Conservation (phyloP, 768 basidiomycete species). For the Hortiboletus campestris region DNA sequence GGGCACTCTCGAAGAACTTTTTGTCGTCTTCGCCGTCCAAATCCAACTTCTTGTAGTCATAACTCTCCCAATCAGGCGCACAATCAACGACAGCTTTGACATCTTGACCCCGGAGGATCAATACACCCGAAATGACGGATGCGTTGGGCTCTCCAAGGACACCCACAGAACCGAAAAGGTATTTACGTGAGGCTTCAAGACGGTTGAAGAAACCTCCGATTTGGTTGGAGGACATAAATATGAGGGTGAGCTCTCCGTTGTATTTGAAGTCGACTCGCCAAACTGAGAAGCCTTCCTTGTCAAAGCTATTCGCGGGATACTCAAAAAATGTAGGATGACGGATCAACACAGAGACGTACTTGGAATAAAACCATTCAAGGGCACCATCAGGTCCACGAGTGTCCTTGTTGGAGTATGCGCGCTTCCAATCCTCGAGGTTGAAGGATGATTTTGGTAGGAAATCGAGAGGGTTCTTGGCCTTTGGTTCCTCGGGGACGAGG, state of each 20-base stretch:
- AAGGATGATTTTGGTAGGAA: conserved; percentile 82
- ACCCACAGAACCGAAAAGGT: conserved; percentile 90
- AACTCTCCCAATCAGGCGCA: conserved; percentile 92
- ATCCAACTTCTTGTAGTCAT: conserved; percentile 76
- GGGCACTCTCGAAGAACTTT: conserved; percentile 86
- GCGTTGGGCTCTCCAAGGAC: conserved; percentile 82
- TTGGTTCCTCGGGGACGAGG: conserved; percentile 76
- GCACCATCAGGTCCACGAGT: conserved; percentile 80
- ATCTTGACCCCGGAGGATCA: conserved; percentile 84
- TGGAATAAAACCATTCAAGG: conserved; percentile 95
- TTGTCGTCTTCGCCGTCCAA: conserved; percentile 72
- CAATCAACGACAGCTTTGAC: conserved; percentile 65
- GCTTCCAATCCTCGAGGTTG: conserved; percentile 96
- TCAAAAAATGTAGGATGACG: conserved; percentile 1
- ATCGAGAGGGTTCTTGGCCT: conserved; percentile 93
- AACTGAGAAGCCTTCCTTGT: conserved; percentile 83
- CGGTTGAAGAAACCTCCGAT: conserved; percentile 97
- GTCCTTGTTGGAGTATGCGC: conserved; percentile 97
- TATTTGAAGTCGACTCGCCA: conserved; percentile 98
- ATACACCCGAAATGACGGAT: conserved; percentile 75
- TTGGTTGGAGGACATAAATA: conserved; percentile 94
- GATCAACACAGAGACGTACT: conserved; percentile 47
- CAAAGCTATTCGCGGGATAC: conserved; percentile 54
- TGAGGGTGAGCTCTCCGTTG: conserved; percentile 86
- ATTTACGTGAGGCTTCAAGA: conserved; percentile 94